Conservation (phyloP, 2,329 filamentous ascomycete genomes). For the Pyrenochaeta sp. region DNA sequence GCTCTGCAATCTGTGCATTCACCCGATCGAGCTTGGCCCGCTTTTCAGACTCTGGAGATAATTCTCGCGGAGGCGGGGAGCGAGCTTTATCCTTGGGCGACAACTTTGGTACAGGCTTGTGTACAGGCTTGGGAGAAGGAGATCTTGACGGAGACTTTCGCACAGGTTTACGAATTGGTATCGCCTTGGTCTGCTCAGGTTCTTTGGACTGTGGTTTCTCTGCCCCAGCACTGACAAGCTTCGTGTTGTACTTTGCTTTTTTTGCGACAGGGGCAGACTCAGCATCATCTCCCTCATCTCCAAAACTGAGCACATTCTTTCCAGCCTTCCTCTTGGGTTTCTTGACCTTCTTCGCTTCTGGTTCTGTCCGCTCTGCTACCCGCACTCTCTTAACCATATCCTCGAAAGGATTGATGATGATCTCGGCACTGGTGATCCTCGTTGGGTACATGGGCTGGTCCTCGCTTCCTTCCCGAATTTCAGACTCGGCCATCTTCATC, state of each 20-base stretch:
- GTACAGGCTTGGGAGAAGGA: conserved; percentile 29
- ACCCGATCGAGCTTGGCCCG: conserved; percentile 68
- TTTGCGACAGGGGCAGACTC: conserved; percentile 70
- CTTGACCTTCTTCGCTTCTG: conserved; percentile 56
- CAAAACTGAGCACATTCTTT: conserved; percentile 82
- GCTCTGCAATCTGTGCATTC: conserved; percentile 80
- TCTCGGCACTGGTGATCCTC: conserved; percentile 76
- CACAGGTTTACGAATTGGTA: conserved; percentile 44
- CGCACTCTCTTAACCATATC: conserved; percentile 77
- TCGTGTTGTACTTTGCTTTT: conserved; percentile 80
- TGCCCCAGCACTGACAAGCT: conserved; percentile 66
- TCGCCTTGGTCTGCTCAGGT: conserved; percentile 36
- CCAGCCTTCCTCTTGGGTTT: conserved; percentile 74
- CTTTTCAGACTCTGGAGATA: conserved; percentile 51
- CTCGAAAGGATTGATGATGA: conserved; percentile 82
- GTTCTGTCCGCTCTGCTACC: conserved; percentile 60
- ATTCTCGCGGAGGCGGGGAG: conserved; percentile 45
- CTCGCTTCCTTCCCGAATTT: conserved; percentile 76
- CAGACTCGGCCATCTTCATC: conserved; percentile 89
- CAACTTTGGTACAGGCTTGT: conserved; percentile 17
- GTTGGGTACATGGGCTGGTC: conserved; percentile 88
- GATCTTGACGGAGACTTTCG: conserved; percentile 35
- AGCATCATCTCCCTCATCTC: conserved; percentile 67
- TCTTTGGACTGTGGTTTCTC: conserved; percentile 50
- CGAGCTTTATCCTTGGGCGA: conserved; percentile 25